A percentile compares a stretch with the other conserved stretches of the same genome.
phyloP scores from a whole-genome alignment of 306 rosid species.

The Medicago ruthenica region DNA sequence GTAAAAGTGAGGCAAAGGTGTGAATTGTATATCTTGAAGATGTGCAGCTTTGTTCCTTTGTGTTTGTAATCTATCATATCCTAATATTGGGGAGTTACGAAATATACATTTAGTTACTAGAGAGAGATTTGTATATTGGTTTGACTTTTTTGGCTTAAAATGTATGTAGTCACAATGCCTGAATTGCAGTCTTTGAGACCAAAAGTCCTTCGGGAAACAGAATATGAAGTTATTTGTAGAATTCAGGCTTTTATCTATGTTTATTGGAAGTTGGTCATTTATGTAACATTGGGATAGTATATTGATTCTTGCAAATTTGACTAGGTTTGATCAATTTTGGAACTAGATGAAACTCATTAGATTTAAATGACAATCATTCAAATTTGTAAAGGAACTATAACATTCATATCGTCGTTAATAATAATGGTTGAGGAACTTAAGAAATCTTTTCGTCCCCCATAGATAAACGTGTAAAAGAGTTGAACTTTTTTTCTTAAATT shows the following conservation, averaged over 20 bases:
- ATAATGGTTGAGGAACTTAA: background rate
- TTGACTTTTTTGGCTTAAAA: conserved; percentile 9
- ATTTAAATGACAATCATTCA: background rate
- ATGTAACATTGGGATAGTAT: background rate
- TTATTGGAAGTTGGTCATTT: conserved; percentile 27
- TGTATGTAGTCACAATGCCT: conserved; percentile 5
- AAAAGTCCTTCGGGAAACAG: background rate
- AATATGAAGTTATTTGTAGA: conserved; percentile 28
- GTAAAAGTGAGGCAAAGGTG: conserved; percentile 98
- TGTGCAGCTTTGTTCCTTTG: conserved; percentile 16
- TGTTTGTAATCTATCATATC: conserved; percentile 2
- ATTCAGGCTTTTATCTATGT: background rate
- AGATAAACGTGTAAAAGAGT: background rate
- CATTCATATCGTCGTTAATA: background rate
- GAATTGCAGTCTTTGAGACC: background rate
- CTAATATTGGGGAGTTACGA: background rate
- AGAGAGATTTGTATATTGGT: conserved; percentile 18
- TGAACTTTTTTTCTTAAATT: background rate
- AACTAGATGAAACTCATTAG: background rate
- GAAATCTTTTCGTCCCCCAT: background rate
- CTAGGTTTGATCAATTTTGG: background rate
- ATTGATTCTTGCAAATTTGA: conserved; percentile 14
- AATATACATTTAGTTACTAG: background rate
- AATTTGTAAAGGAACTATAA: background rate
- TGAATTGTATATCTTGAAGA: conserved; percentile 42